Conservation (phyloP, 257 asterid species). For the Ophiorrhiza pumila region DNA sequence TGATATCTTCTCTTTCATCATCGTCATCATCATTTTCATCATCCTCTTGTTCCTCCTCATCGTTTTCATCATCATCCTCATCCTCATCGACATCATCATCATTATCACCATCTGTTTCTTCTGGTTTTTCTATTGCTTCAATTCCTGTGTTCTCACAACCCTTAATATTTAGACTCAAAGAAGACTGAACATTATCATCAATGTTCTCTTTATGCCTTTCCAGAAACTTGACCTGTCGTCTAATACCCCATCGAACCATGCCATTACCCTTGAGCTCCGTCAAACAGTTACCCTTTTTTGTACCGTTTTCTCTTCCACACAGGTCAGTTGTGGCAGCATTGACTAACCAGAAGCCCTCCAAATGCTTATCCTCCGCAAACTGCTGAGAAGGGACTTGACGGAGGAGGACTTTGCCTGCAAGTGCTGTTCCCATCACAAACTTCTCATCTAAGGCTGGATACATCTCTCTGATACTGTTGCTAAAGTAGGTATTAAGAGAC, state of each 20-base stretch:
- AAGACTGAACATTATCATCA: conserved; percentile 32
- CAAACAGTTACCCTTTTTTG: conserved; percentile 39
- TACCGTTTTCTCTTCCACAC: conserved; percentile 17
- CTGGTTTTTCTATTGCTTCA: conserved; percentile 6
- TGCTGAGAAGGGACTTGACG: conserved; percentile 47
- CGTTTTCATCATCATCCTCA: conserved; percentile 11
- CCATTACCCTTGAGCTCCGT: conserved; percentile 58
- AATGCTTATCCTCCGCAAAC: conserved; percentile 49
- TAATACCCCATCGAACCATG: conserved; percentile 78
- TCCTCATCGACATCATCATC: conserved; percentile 20
- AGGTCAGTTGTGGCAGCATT: conserved; percentile 18
- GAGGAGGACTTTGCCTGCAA: conserved; percentile 60
- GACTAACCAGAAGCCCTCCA: conserved; percentile 59
- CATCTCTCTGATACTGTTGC: conserved; percentile 54
- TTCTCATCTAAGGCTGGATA: conserved; percentile 84
- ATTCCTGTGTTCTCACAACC: conserved; percentile 31
- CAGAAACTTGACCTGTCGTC: conserved; percentile 72
- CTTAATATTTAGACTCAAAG: conserved; percentile 38
- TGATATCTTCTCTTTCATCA: conserved; percentile 23
- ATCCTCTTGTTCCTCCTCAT: not conserved
- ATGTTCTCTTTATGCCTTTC: conserved; percentile 58
- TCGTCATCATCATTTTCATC: conserved; percentile 28
- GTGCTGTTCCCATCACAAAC: conserved; percentile 60
- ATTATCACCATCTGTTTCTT: conserved; percentile 21
- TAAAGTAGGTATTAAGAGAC: conserved; percentile 57